Evolutionary conservation across 2,329 filamentous ascomycete genomes (phyloP), one percentile per base, ranked within the genome.

Genomic region (Ampelomyces quisqualis): DNA sequence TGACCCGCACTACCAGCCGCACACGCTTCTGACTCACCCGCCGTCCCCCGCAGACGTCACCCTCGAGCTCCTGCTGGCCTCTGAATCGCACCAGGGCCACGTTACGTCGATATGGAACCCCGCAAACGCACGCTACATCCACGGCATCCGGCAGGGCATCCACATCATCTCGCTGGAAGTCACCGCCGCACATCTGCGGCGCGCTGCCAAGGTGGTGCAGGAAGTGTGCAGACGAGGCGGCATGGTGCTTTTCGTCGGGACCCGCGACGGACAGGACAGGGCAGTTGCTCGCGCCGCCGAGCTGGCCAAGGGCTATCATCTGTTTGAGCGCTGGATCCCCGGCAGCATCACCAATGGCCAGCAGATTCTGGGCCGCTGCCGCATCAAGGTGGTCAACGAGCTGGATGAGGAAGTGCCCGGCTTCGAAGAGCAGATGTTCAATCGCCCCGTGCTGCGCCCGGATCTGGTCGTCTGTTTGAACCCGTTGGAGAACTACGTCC

Each of bases 381-480:
- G 70, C 40, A 78, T 86, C 39, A 85, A 86, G 68, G 84, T 95
- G 6, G 82, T 96, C 39, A 82, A 96, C 68, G 80, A 86, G 62
- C 60, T 79, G 44, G 93, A 97, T 67, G 59, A 80, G 47, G 74
- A 80, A 40, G 59, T 84, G 7, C 58, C 65, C 4, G 83, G 83
- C 1, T 94, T 85, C 59, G 80, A 86, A 33, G 73, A 78, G 24
- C 83, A 86, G 62, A 68, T 87, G 45, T 73, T 70, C 33, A 76
- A 83, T 27, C 77, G 80, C 29, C 74, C 82, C 9, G 83, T 85
- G 5, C 67, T 97, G 30, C 80, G 86, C 56, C 93, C 93, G 0
- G 93, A 98, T 66, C 73, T 98, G 44, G 91, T 98, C 1, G 83
- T 98, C 9, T 93, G 88, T 63, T 65, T 98, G 58, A 98, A 97